phyloP scores from a whole-genome alignment of 2,329 filamentous ascomycete species.

The Aspergillus japonicus region DNA sequence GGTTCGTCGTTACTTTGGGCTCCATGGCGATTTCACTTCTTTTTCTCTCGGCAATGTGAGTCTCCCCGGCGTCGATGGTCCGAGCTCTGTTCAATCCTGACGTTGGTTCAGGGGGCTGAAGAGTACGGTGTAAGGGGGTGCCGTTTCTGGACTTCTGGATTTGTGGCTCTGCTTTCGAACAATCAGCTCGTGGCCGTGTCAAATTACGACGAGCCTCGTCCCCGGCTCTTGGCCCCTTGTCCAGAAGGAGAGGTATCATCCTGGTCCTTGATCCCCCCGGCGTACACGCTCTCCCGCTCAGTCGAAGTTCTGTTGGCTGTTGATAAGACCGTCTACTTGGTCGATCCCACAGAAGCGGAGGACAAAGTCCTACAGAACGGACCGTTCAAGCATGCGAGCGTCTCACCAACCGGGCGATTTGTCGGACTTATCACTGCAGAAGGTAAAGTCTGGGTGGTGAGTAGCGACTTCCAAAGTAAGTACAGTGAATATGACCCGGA shows the following conservation, averaged over 20 bases:
- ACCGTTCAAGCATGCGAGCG: constrained; percentile 84
- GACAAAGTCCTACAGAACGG: constrained; percentile 89
- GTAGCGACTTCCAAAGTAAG: constrained; percentile 89
- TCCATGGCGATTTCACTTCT: constrained; percentile 93
- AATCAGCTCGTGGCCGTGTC: constrained; percentile 85
- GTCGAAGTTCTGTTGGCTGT: constrained; percentile 91
- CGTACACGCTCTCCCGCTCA: constrained; percentile 83
- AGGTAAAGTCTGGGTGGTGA: constrained; percentile 87
- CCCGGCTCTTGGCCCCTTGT: constrained; percentile 73
- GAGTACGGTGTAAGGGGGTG: constrained; percentile 85
- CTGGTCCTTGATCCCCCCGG: constrained; percentile 86
- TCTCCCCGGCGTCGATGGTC: not conserved
- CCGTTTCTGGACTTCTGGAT: constrained; percentile 86
- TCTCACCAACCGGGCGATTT: constrained; percentile 87
- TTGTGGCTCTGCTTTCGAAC: constrained; percentile 87
- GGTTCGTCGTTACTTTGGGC: constrained; percentile 82
- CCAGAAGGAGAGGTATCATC: constrained; percentile 78
- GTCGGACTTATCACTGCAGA: constrained; percentile 83
- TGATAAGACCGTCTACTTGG: constrained; percentile 76
- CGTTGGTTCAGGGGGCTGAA: constrained; percentile 64
- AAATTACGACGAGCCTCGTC: constrained; percentile 85
- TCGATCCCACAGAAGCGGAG: constrained; percentile 86
- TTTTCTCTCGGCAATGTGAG: constrained; percentile 80
- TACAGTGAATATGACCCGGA: constrained; percentile 89
- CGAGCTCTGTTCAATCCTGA: constrained; percentile 11